These are phyloP conservation scores for Nyctanthes arbortristis DNA, from an alignment of 257 asterid genomes.

Conservation along the genomic window DNA sequence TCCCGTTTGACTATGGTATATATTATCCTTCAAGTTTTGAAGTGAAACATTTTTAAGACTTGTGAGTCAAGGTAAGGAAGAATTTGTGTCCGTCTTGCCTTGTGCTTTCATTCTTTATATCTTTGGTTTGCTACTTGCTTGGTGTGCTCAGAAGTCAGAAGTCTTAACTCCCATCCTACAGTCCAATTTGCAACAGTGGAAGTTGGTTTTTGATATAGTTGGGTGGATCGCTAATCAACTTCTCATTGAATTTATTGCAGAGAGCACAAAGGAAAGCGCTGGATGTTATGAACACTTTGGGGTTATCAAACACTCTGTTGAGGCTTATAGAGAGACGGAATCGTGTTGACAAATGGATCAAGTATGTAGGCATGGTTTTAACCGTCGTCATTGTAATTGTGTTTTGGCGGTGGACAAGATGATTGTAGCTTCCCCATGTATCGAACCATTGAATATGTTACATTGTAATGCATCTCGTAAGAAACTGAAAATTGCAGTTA, in stretches of 20 bases:
- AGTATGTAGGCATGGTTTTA: slow-evolving; percentile 77
- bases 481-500: background rate
- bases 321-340: slow-evolving; percentile 90
- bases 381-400: slow-evolving; percentile 52
- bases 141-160: background rate
- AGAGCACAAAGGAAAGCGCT: slow-evolving; percentile 94
- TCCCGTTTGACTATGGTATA: background rate
- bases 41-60: too few species aligned
- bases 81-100: background rate
- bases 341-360: slow-evolving; percentile 82
- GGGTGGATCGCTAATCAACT: background rate
- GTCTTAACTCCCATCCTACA: background rate
- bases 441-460: slow-evolving; percentile 10
- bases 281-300: slow-evolving; percentile 88
- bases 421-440: slow-evolving; percentile 17
- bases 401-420: slow-evolving; percentile 97
- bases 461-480: background rate
- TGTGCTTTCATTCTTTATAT: background rate
- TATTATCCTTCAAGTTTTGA: background rate
- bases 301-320: slow-evolving; percentile 83
- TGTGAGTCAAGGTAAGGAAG: background rate
- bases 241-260: slow-evolving; percentile 43
- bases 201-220: background rate
- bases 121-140: background rate
- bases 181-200: slow-evolving; percentile 9